phyloP scores from a whole-genome alignment of 306 rosid genomes.

The Glycine tomentella region DNA sequence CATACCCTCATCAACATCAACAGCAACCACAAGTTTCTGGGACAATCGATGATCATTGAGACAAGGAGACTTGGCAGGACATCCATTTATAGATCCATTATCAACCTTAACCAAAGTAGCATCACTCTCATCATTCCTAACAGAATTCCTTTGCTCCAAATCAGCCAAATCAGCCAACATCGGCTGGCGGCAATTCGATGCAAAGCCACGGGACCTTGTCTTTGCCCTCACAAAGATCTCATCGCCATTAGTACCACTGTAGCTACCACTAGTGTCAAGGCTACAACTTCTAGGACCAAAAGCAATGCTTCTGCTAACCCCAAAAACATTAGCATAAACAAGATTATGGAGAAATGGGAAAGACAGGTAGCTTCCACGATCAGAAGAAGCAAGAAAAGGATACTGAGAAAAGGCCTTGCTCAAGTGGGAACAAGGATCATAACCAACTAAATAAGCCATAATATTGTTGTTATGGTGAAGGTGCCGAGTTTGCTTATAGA shows the following conservation, averaged over 20 bases:
- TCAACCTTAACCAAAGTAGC: constrained; percentile 23
- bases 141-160: constrained; percentile 46
- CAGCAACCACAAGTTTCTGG: constrained; percentile 75
- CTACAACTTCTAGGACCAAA: constrained; percentile 55
- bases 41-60: constrained; percentile 54
- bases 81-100: constrained; percentile 43
- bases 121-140: constrained; percentile 33
- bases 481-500: constrained; percentile 43
- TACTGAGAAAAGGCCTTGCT: constrained; percentile 42
- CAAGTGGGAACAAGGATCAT: constrained; percentile 50
- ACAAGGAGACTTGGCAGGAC: constrained; percentile 47
- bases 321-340: constrained; percentile 44
- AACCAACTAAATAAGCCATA: constrained; percentile 55
- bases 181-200: constrained; percentile 36
- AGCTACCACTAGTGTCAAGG: constrained; percentile 38
- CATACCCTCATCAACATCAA: constrained; percentile 93
- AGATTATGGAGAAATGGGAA: constrained; percentile 45
- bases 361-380: constrained; percentile 26
- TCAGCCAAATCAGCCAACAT: constrained; percentile 53
- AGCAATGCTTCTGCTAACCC: constrained; percentile 39
- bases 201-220: constrained; percentile 55
- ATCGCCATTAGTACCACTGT: constrained; percentile 12
- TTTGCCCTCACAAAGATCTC: constrained; percentile 53
- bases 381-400: constrained; percentile 34
- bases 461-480: neutral